Evolutionary conservation across 805 yeast species (phyloP).

Genomic region (Candida dajiaensis): DNA sequence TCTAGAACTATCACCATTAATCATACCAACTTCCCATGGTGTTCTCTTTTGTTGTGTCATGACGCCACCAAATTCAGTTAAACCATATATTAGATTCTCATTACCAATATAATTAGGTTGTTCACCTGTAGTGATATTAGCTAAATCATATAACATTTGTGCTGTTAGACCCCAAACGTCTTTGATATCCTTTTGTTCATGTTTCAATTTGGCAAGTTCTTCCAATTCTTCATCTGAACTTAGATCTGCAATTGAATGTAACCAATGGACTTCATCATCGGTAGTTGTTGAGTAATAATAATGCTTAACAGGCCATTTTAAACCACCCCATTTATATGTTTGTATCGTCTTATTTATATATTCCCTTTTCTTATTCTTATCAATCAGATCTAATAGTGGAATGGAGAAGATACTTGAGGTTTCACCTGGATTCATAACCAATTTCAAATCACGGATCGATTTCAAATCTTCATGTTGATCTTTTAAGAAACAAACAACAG

Average conservation of each 20-base stretch:
- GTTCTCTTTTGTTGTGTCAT: slow-evolving; percentile 43
- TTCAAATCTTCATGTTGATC: slow-evolving; percentile 12
- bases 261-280: slow-evolving; percentile 54
- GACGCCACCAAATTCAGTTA: slow-evolving; percentile 50
- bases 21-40: slow-evolving; percentile 49
- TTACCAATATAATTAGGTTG: slow-evolving; percentile 42
- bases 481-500: slow-evolving; percentile 64
- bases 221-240: slow-evolving; percentile 42
- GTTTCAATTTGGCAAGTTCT: slow-evolving; percentile 22
- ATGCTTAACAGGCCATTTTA: slow-evolving; percentile 60
- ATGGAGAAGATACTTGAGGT: slow-evolving; percentile 65
- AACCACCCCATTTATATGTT: slow-evolving; percentile 60
- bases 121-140: slow-evolving; percentile 42
- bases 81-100: slow-evolving; percentile 57
- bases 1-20: slow-evolving; percentile 28
- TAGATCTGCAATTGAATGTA: slow-evolving; percentile 51
- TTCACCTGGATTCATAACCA: slow-evolving; percentile 70
- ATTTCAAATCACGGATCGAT: slow-evolving; percentile 28
- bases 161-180: slow-evolving; percentile 85
- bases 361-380: slow-evolving; percentile 24
- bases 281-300: slow-evolving; percentile 54
- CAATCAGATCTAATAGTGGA: slow-evolving; percentile 56
- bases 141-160: slow-evolving; percentile 67
- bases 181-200: slow-evolving; percentile 42
- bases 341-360: slow-evolving; percentile 27